Base-by-base conservation (phyloP, 2,329 filamentous ascomycete genomes). In the Calonectria hawksworthii region DNA sequence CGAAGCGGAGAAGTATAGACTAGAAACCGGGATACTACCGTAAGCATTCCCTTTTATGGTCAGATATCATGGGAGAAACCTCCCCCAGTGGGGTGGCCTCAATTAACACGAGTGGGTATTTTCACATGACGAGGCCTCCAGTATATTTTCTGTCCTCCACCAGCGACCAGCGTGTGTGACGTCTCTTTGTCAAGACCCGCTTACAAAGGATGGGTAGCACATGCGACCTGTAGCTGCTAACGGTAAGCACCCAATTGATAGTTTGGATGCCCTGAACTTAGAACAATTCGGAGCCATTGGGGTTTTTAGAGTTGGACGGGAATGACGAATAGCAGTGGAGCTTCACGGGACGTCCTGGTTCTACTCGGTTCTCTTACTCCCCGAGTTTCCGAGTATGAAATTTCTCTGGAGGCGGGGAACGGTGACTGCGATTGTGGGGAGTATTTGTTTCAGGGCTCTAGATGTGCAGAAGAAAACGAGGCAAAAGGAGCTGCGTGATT, bases 381-480 rank as follows among this genome's bases (percentile, higher is more conserved):
- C 23, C 59, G 30, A 59, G 50, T 18, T 16, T 54, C 50, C 28
- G 36, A 59, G 38, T 38, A 32, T 30, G 47, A 65, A 51, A 26
- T 65, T n/a, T 26, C 63, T 65, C 34, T 11, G 26, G 34, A 54
- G 59, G 68, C 68, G 68, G 68, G 68, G 68, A 70, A 65, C 10
- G 23, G 41, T n/a, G 47, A 11, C 21, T 47, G 23, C 23, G 36
- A 47, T 34, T 70, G 68, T 44, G 68, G 68, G 68, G 68, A 44
- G 26, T n/a, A 5, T 38, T 26, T 54, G 68, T 70, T 70, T 70
- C 47, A 51, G 54, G 26, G 38, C 14, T 44, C 18, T 26, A 18
- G 26, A 34, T 36, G 28, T 34, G 26, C 23, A 51, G 7, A 21
- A 64, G n/a, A 8, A 44, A 26, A 6, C 21, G 68, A 61, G 67